Evolutionary conservation across 2,329 filamentous ascomycete species (phyloP).

Genomic region (Sphaerulina vaccinii): DNA sequence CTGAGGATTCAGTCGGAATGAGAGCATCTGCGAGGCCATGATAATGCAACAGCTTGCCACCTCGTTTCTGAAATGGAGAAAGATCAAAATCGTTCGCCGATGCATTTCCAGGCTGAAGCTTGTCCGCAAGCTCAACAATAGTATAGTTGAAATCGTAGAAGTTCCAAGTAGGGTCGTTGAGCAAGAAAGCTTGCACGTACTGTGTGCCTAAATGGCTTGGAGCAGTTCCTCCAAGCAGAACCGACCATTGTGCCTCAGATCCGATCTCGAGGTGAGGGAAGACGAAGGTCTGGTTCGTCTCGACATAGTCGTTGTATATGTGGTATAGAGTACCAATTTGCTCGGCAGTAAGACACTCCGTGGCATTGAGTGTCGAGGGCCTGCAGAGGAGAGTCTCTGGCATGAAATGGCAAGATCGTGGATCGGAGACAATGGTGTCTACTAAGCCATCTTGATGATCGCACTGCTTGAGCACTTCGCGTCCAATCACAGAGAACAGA

Average conservation of each 20-base stretch:
- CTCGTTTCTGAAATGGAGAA: slow-evolving; percentile 44
- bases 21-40: slow-evolving; percentile 47
- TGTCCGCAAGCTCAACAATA: slow-evolving; percentile 42
- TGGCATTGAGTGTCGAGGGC: slow-evolving; percentile 24
- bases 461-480: slow-evolving; percentile 52
- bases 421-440: slow-evolving; percentile 53
- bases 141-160: slow-evolving; percentile 42
- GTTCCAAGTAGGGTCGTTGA: slow-evolving; percentile 40
- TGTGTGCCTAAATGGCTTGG: slow-evolving; percentile 41
- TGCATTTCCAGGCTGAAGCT: slow-evolving; percentile 49
- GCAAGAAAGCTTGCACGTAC: slow-evolving; percentile 46
- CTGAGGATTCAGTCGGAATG: slow-evolving; percentile 53
- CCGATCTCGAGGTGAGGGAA: slow-evolving; percentile 43
- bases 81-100: slow-evolving; percentile 52
- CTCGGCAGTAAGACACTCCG: slow-evolving; percentile 44
- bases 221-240: slow-evolving; percentile 40
- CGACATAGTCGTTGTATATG: slow-evolving; percentile 45
- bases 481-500: slow-evolving; percentile 48
- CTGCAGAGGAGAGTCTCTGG: slow-evolving; percentile 45
- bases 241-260: slow-evolving; percentile 40
- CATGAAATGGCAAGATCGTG: slow-evolving; percentile 48
- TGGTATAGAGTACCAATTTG: slow-evolving; percentile 47
- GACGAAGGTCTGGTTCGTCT: slow-evolving; percentile 43
- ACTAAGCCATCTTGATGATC: slow-evolving; percentile 51
- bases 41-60: slow-evolving; percentile 45